These are phyloP conservation scores for Dalbergia cultrata DNA, from an alignment of 306 rosid species.

Conservation along the genomic window DNA sequence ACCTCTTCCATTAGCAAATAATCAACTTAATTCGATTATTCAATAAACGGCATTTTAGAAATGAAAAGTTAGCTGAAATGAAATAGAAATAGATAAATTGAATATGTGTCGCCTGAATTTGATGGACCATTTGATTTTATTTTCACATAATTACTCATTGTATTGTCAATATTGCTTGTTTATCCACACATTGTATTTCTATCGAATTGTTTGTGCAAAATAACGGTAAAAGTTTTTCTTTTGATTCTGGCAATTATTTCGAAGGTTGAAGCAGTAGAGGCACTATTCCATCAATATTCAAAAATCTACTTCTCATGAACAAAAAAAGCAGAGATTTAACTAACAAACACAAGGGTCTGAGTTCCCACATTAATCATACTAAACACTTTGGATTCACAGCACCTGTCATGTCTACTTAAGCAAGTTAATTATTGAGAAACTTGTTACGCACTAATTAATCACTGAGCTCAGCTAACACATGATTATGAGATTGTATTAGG, in stretches of 20 bases:
- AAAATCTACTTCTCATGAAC: neutral
- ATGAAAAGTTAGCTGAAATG: too few species aligned
- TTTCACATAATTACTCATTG: too few species aligned
- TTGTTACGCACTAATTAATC: slow-evolving; percentile 19
- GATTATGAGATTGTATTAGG: neutral
- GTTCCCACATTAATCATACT: neutral
- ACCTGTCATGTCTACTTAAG: slow-evolving; percentile 40
- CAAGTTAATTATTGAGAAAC: slow-evolving; percentile 41
- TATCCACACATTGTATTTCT: too few species aligned
- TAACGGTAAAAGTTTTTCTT: neutral
- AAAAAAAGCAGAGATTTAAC: neutral
- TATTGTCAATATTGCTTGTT: too few species aligned
- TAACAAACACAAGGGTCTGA: slow-evolving; percentile 28
- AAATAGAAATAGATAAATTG: too few species aligned
- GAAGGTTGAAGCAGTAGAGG: neutral
- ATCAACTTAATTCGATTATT: too few species aligned
- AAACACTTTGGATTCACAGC: slow-evolving; percentile 9
- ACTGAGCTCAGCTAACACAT: neutral
- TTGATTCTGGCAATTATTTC: neutral
- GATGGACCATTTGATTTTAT: too few species aligned
- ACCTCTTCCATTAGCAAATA: too few species aligned
- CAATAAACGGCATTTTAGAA: too few species aligned
- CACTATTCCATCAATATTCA: neutral
- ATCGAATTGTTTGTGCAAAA: too few species aligned
- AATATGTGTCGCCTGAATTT: too few species aligned